These are phyloP conservation scores for Penicillium sp. DNA, from an alignment of 2,329 filamentous ascomycete species.

Conservation along the genomic window DNA sequence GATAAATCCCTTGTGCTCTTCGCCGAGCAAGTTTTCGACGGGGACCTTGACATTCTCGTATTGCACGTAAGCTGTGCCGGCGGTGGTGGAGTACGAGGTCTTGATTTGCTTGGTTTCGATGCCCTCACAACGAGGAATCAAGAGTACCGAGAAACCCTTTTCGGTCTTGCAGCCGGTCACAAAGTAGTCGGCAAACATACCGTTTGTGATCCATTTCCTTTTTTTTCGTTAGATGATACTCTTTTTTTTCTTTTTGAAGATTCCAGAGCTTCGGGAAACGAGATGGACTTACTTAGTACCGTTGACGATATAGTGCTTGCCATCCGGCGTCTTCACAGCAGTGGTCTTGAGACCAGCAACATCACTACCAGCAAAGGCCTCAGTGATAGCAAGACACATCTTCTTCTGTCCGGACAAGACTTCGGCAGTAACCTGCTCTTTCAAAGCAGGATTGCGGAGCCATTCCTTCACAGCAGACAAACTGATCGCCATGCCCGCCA, in stretches of 20 bases:
- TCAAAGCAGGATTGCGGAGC: constrained; percentile 68
- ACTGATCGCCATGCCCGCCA: constrained; percentile 84
- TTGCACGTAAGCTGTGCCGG: constrained; percentile 78
- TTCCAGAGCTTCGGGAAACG: background rate
- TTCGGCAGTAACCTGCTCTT: constrained; percentile 70
- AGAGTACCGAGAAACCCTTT: constrained; percentile 76
- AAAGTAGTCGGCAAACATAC: constrained; percentile 81
- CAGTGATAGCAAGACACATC: constrained; percentile 84
- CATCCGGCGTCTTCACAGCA: constrained; percentile 74
- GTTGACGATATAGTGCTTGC: constrained; percentile 68
- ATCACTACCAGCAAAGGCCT: constrained; percentile 84
- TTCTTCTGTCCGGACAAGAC: constrained; percentile 82
- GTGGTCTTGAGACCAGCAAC: constrained; percentile 81
- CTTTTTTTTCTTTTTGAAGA: background rate
- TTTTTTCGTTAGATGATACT: constrained; percentile 45
- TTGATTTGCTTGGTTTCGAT: constrained; percentile 67
- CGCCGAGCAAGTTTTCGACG: constrained; percentile 73
- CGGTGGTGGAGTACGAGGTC: constrained; percentile 73
- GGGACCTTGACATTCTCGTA: constrained; percentile 89
- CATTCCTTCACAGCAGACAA: constrained; percentile 81
- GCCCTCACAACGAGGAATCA: constrained; percentile 74
- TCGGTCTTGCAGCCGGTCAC: constrained; percentile 78
- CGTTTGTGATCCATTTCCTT: constrained; percentile 89
- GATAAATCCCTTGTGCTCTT: constrained; percentile 83
- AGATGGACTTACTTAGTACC: constrained; percentile 39